A percentile compares a stretch with the other conserved stretches of the same genome.
Conservation (phyloP, 305 asterid genomes). For the Striga hermonthica region DNA sequence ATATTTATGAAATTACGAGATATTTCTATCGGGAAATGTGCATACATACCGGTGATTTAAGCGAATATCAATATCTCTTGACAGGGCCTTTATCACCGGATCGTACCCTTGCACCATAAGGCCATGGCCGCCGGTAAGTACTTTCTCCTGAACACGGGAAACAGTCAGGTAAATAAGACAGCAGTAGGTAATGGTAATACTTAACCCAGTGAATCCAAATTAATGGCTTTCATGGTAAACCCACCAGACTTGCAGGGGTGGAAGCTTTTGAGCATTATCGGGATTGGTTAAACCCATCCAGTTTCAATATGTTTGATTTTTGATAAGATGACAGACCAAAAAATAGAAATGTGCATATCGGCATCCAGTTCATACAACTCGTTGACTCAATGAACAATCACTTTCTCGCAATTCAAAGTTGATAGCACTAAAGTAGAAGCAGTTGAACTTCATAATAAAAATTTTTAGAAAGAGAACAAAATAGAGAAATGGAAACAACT, state of each 20-base stretch:
- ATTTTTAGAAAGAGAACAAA: background rate
- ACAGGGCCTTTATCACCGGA: conserved; percentile 73
- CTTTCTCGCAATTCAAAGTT: conserved; percentile 19
- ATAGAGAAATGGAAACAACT: conserved; percentile 25
- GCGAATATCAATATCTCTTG: conserved; percentile 77
- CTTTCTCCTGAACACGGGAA: conserved; percentile 65
- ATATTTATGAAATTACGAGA: conserved; percentile 14
- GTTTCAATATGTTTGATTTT: conserved; percentile 15
- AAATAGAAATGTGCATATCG: conserved; percentile 6
- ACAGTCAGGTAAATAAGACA: conserved; percentile 26
- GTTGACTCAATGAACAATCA: conserved; percentile 7
- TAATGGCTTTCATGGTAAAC: conserved; percentile 18
- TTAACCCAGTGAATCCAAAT: background rate
- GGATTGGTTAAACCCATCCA: conserved; percentile 12
- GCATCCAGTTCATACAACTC: background rate
- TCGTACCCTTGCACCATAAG: conserved; percentile 96
- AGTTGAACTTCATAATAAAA: conserved; percentile 5
- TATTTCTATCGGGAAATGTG: conserved; percentile 2
- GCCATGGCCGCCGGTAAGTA: conserved; percentile 98
- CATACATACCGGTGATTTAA: conserved; percentile 74
- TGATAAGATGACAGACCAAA: background rate
- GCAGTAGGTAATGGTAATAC: conserved; percentile 8
- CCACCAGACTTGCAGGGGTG: background rate
- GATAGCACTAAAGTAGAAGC: conserved; percentile 18
- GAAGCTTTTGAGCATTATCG: conserved; percentile 12